phyloP scores from a whole-genome alignment of 768 basidiomycete genomes.

The Rhodotorula kratochvilovae region DNA sequence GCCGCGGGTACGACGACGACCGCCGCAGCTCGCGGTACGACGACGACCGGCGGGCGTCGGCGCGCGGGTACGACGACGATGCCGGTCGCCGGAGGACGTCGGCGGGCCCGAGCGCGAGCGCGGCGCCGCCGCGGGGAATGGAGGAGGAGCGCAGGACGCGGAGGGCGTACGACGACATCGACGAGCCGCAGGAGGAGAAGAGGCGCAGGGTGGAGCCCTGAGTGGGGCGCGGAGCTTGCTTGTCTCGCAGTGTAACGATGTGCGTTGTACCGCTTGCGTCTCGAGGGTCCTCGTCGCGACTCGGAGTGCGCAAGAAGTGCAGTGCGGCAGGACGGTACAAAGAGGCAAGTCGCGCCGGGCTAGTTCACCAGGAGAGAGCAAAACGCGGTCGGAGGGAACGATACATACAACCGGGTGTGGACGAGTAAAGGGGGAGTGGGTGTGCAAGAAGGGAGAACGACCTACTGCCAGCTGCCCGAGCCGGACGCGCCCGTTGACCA shows the following conservation, averaged over 20 bases:
- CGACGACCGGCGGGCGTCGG: background rate
- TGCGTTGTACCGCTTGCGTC: background rate
- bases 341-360: no score
- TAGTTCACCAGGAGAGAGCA: no score
- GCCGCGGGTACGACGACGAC: conserved; percentile 9
- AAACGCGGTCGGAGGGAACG: background rate
- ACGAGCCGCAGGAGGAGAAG: conserved; percentile 8
- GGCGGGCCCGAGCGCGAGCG: background rate
- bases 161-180: conserved; percentile 22
- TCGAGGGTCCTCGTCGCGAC: no score
- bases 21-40: conserved; percentile 4
- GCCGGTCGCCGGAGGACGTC: background rate
- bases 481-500: background rate
- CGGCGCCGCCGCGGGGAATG: background rate
- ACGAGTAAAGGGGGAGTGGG: background rate
- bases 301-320: no score
- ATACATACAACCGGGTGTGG: background rate
- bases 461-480: background rate
- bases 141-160: conserved; percentile 7
- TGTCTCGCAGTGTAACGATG: no score
- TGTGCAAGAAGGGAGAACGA: background rate
- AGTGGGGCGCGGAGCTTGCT: background rate
- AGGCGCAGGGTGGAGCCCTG: conserved; percentile 6
- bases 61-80: background rate
- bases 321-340: no score